Evolutionary conservation across 768 basidiomycete genomes (phyloP).

Genomic region (Trametes punicea): DNA sequence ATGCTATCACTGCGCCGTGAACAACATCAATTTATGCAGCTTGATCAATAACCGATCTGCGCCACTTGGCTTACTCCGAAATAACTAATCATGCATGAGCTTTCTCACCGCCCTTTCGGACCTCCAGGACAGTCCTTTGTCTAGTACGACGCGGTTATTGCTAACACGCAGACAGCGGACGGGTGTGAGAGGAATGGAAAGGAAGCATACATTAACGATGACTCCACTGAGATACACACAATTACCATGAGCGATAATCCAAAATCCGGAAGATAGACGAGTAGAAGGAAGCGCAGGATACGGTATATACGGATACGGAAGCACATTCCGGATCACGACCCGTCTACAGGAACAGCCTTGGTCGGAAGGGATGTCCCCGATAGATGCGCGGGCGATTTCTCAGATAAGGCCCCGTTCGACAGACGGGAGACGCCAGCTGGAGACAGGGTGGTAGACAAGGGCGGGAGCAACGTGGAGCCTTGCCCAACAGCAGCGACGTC

Average conservation of each 20-base stretch:
- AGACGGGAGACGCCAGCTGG: slow-evolving; percentile 5
- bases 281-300: not conserved
- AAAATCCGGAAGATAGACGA: not conserved
- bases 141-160: no score
- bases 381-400: slow-evolving; percentile 2
- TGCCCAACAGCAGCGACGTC: not conserved
- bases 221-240: not conserved
- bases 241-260: not conserved
- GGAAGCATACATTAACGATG: slow-evolving; percentile 1
- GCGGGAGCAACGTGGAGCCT: slow-evolving; percentile 4
- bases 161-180: not conserved
- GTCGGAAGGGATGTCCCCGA: slow-evolving; percentile 3
- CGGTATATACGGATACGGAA: not conserved
- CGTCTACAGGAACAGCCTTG: slow-evolving; percentile 21
- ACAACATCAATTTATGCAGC: no score
- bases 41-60: no score
- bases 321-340: slow-evolving; percentile 8
- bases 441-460: not conserved
- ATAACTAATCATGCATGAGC: no score
- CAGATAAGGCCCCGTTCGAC: slow-evolving; percentile 5
- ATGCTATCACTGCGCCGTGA: no score
- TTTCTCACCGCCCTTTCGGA: no score
- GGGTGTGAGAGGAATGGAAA: not conserved
- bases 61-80: no score
- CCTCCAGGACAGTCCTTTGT: no score